Evolutionary conservation across 768 basidiomycete species (phyloP).

Genomic region (Suillus tomentosus): DNA sequence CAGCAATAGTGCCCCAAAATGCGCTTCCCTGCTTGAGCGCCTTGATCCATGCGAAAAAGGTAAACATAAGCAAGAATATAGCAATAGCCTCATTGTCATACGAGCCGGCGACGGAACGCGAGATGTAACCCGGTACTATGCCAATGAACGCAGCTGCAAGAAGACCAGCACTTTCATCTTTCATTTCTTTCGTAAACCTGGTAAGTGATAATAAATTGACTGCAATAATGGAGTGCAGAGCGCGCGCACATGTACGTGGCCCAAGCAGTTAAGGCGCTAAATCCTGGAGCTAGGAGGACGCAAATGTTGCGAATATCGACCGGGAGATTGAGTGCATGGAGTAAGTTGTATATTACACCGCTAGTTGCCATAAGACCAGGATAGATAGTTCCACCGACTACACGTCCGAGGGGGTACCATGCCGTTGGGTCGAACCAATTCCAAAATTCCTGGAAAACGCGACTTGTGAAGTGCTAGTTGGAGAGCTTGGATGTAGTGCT

Average conservation of each 20-base stretch:
- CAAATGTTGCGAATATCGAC: conserved; percentile 98
- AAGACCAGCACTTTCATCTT: conserved; percentile 93
- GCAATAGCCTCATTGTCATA: conserved; percentile 99
- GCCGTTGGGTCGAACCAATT: conserved; percentile 99
- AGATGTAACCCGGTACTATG: conserved; percentile 97
- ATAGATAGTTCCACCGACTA: conserved; percentile 97
- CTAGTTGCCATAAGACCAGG: conserved; percentile 98
- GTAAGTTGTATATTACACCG: conserved; percentile 92
- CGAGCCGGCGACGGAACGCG: conserved; percentile 97
- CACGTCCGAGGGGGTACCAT: conserved; percentile 98
- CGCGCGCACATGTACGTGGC: conserved; percentile 85
- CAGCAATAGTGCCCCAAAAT: conserved; percentile 85
- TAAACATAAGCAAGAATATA: conserved; percentile 99
- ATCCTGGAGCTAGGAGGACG: conserved; percentile 95
- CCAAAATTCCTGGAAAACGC: conserved; percentile 88
- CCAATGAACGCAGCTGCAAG: conserved; percentile 98
- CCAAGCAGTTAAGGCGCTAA: conserved; percentile 96
- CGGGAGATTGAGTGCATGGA: conserved; percentile 87
- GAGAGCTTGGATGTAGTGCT: conserved; percentile 29
- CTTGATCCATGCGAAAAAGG: conserved; percentile 96
- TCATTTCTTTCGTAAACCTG: conserved; percentile 97
- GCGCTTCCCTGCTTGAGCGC: conserved; percentile 94
- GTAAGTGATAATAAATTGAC: not conserved
- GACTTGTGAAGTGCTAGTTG: conserved; percentile 13
- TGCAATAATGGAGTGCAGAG: not conserved